Conservation (phyloP, 177 flowering plant species). For the Telopea speciosissima region DNA sequence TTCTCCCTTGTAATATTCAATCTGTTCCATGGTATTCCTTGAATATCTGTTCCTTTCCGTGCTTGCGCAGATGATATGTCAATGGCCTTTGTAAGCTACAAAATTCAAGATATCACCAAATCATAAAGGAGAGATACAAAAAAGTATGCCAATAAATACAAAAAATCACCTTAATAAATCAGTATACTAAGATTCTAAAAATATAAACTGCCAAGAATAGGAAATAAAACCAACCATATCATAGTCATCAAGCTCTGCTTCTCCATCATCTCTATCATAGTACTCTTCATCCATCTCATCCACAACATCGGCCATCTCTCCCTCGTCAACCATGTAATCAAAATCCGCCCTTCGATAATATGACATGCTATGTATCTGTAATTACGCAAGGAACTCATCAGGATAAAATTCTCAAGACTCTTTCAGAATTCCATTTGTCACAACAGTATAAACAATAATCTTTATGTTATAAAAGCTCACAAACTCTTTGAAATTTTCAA, state of each 20-base stretch:
- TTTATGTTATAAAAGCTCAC: no score
- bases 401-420: background rate
- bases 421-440: background rate
- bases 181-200: no score
- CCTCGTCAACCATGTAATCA: slow-evolving; percentile 22
- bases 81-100: slow-evolving; percentile 38
- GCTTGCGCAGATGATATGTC: slow-evolving; percentile 50
- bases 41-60: slow-evolving; percentile 46
- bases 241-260: background rate
- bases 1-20: slow-evolving; percentile 39
- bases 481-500: background rate
- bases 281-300: slow-evolving; percentile 25
- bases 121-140: background rate
- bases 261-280: background rate
- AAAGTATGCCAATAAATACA: background rate
- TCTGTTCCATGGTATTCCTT: slow-evolving; percentile 53
- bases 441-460: no score
- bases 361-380: slow-evolving; percentile 18
- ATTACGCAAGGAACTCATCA: background rate
- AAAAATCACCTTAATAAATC: no score
- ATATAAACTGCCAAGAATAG: no score
- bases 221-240: background rate
- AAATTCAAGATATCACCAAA: background rate
- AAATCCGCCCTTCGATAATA: slow-evolving; percentile 12
- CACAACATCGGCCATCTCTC: slow-evolving; percentile 15